Evolutionary conservation across 805 yeast genomes (phyloP).

Genomic region (Lipomyces oligophaga): DNA sequence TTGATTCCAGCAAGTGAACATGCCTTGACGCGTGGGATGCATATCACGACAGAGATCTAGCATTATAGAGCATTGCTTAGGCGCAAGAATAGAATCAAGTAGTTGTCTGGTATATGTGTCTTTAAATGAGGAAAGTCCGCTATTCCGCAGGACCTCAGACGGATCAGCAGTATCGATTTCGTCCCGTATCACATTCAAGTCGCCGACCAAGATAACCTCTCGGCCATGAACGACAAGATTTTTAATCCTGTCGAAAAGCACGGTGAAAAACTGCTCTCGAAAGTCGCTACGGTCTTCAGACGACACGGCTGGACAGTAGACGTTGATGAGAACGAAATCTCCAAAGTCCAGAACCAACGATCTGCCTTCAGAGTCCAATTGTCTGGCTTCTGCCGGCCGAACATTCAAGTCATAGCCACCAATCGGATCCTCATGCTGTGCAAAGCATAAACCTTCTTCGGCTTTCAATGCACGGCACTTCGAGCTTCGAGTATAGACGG

Average conservation of each 20-base stretch:
- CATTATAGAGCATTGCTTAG: slow-evolving; percentile 17
- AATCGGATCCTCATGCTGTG: slow-evolving; percentile 32
- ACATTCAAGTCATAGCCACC: slow-evolving; percentile 28
- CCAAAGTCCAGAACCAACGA: slow-evolving; percentile 68
- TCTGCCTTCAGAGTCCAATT: slow-evolving; percentile 81
- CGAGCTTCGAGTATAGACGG: slow-evolving; percentile 64
- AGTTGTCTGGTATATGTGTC: slow-evolving; percentile 17
- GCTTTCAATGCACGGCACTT: slow-evolving; percentile 43
- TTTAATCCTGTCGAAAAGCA: slow-evolving; percentile 59
- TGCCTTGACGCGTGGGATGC: slow-evolving; percentile 55
- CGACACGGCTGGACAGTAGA: slow-evolving; percentile 92
- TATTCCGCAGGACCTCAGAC: slow-evolving; percentile 46
- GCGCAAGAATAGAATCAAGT: slow-evolving; percentile 20
- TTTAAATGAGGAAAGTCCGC: slow-evolving; percentile 20
- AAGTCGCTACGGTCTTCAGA: slow-evolving; percentile 57
- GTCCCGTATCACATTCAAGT: slow-evolving; percentile 77
- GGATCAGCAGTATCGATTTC: slow-evolving; percentile 77
- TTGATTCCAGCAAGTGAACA: slow-evolving; percentile 94
- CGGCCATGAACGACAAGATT: slow-evolving; percentile 50
- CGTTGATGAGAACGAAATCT: slow-evolving; percentile 45
- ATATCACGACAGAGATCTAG: slow-evolving; percentile 41
- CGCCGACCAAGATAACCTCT: slow-evolving; percentile 79
- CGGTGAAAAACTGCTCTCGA: slow-evolving; percentile 54
- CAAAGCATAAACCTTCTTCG: slow-evolving; percentile 71
- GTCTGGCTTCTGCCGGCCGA: slow-evolving; percentile 39